A percentile compares a stretch with the other conserved stretches of the same genome.
Conservation (phyloP, 176 grass and related monocot species). For the Carex myosuroides region DNA sequence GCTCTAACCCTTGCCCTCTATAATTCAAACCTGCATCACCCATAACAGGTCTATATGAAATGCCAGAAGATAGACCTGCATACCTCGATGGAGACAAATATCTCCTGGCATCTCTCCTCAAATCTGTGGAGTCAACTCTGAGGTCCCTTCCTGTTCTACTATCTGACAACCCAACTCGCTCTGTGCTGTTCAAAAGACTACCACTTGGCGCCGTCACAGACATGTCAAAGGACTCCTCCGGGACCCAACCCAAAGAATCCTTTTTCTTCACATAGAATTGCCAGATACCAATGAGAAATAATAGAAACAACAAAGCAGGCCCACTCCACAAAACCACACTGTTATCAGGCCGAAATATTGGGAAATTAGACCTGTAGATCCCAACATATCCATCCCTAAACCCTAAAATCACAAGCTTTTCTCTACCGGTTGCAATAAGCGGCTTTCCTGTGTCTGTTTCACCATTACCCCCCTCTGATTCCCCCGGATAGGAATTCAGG, state of each 20-base stretch:
- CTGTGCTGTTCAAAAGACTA: slow-evolving; percentile 46
- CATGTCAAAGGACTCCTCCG: slow-evolving; percentile 67
- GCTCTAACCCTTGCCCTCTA: slow-evolving; percentile 69
- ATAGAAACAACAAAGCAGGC: slow-evolving; percentile 67
- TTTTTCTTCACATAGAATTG: slow-evolving; percentile 99
- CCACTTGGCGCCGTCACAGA: slow-evolving; percentile 32
- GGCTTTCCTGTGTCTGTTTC: slow-evolving; percentile 33
- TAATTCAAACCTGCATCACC: slow-evolving; percentile 56
- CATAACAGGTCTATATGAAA: slow-evolving; percentile 44
- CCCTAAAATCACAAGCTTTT: slow-evolving; percentile 90
- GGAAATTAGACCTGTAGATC: slow-evolving; percentile 78
- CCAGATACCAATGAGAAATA: slow-evolving; percentile 85
- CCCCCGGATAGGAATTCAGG: slow-evolving; percentile 24
- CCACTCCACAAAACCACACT: slow-evolving; percentile 93
- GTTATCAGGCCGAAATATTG: slow-evolving; percentile 56
- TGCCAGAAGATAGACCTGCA: slow-evolving; percentile 36
- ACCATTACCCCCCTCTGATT: background rate
- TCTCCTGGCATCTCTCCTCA: slow-evolving; percentile 64
- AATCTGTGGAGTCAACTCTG: slow-evolving; percentile 34
- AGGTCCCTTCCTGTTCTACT: slow-evolving; percentile 39
- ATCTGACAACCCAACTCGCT: slow-evolving; percentile 43
- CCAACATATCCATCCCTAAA: slow-evolving; percentile 66
- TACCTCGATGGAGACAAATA: slow-evolving; percentile 77
- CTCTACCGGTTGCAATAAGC: slow-evolving; percentile 51
- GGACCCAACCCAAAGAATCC: slow-evolving; percentile 70